Conservation (phyloP, 306 rosid species). For the Trifolium fragiferum region DNA sequence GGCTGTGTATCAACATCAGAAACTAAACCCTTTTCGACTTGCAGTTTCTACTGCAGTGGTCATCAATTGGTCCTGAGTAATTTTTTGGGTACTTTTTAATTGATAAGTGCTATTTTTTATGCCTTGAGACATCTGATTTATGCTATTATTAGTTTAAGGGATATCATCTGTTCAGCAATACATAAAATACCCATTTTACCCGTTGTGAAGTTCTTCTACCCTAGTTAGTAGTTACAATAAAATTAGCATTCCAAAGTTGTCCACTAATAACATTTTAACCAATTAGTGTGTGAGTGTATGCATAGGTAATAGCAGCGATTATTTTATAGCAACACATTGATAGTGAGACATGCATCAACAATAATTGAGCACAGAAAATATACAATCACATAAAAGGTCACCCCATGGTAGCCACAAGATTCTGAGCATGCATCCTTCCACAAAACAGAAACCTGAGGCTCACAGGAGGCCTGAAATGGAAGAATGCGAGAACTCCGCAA, state of each 20-base stretch:
- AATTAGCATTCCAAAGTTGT: slow-evolving; percentile 25
- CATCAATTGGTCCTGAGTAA: neutral
- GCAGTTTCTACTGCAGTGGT: slow-evolving; percentile 24
- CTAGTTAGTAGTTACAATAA: neutral
- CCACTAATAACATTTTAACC: slow-evolving; percentile 16
- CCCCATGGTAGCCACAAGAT: slow-evolving; percentile 56
- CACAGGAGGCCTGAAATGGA: slow-evolving; percentile 58
- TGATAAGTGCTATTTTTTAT: slow-evolving; percentile 9
- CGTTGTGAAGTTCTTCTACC: slow-evolving; percentile 19
- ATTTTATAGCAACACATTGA: slow-evolving; percentile 38
- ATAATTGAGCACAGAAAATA: slow-evolving; percentile 50
- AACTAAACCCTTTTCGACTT: slow-evolving; percentile 31
- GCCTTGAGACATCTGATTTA: slow-evolving; percentile 6
- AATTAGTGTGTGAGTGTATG: slow-evolving; percentile 14
- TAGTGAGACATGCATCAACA: slow-evolving; percentile 40
- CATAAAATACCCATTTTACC: slow-evolving; percentile 20
- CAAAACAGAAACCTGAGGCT: slow-evolving; percentile 59
- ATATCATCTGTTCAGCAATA: neutral
- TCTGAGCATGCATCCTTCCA: slow-evolving; percentile 53
- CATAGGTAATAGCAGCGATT: neutral
- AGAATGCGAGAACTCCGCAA: slow-evolving; percentile 51
- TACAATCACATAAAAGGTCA: slow-evolving; percentile 49
- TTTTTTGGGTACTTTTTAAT: neutral
- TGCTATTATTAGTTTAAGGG: slow-evolving; percentile 19
- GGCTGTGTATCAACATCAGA: slow-evolving; percentile 18